phyloP scores from a whole-genome alignment of 441 rosid species.

The Erysimum pusillum region DNA sequence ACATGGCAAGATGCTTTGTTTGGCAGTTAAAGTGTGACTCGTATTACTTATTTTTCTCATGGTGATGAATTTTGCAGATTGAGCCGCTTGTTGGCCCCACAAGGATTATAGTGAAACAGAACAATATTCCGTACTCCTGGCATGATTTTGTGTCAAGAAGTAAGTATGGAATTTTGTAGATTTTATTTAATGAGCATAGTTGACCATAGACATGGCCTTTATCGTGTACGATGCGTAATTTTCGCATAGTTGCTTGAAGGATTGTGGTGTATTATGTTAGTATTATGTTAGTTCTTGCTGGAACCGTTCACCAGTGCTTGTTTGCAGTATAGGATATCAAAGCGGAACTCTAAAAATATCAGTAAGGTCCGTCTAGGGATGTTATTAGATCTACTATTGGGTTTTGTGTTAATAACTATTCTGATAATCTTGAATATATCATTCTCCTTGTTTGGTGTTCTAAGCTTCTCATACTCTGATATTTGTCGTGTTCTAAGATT shows the following conservation, averaged over 20 bases:
- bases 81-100: slow-evolving; percentile 90
- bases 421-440: slow-evolving; percentile 9
- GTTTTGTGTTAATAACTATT: slow-evolving; percentile 24
- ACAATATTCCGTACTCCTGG: slow-evolving; percentile 82
- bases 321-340: slow-evolving; percentile 32
- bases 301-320: slow-evolving; percentile 9
- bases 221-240: slow-evolving; percentile 15
- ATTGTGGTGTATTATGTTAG: slow-evolving; percentile 21
- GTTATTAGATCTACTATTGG: slow-evolving; percentile 14
- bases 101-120: slow-evolving; percentile 58
- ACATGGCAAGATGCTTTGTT: slow-evolving; percentile 31
- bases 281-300: slow-evolving; percentile 25
- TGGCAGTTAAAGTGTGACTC: slow-evolving; percentile 31
- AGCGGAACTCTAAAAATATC: slow-evolving; percentile 14
- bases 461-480: not conserved
- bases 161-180: slow-evolving; percentile 47
- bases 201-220: slow-evolving; percentile 22
- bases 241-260: slow-evolving; percentile 23
- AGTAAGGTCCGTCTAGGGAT: slow-evolving; percentile 26
- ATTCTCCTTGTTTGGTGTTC: slow-evolving; percentile 3
- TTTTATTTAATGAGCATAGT: slow-evolving; percentile 1
- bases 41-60: slow-evolving; percentile 28
- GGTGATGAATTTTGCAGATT: slow-evolving; percentile 67
- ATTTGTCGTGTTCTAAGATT: slow-evolving; percentile 23
- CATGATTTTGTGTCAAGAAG: slow-evolving; percentile 95